These are phyloP conservation scores for Sporobolus alterniflorus DNA, from an alignment of 202 grass and related monocot species.

Conservation along the genomic window DNA sequence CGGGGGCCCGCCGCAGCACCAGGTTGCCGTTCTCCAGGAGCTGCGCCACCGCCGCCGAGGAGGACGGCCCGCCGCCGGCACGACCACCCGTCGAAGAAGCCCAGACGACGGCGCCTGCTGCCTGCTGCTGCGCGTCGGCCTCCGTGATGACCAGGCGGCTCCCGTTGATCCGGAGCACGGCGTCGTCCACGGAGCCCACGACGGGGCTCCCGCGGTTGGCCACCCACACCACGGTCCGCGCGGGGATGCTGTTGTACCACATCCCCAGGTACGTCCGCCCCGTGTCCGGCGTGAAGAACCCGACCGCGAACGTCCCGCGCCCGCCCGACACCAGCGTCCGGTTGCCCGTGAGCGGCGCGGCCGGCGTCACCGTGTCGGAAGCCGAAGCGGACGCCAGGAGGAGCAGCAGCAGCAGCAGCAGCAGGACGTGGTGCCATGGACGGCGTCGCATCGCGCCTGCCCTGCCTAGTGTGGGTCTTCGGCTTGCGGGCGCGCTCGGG, in stretches of 20 bases:
- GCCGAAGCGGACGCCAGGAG: background rate
- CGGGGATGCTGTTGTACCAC: conserved; percentile 41
- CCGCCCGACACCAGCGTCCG: conserved; percentile 37
- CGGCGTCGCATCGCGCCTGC: background rate
- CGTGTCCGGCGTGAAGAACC: conserved; percentile 35
- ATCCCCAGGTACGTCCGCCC: conserved; percentile 37
- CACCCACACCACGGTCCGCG: conserved; percentile 50
- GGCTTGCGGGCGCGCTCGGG: too few relatives aligned
- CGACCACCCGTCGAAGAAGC: background rate
- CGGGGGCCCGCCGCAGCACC: conserved; percentile 30
- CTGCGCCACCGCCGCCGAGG: background rate
- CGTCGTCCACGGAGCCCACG: background rate
- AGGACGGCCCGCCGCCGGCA: background rate
- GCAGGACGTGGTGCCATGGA: background rate
- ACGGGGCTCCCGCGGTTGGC: conserved; percentile 47
- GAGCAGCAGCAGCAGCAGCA: background rate
- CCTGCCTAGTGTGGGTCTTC: too few relatives aligned
- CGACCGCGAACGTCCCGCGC: conserved; percentile 14
- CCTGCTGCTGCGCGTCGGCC: background rate
- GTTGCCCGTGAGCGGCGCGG: conserved; percentile 1
- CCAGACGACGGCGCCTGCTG: background rate
- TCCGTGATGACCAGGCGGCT: background rate
- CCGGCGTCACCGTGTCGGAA: conserved; percentile 22
- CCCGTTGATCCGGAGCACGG: conserved; percentile 21
- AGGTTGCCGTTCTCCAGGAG: conserved; percentile 57